A percentile compares a stretch with the other conserved stretches of the same genome.
Conservation (phyloP, 768 basidiomycete species). For the Holtermanniella nyarrowii region DNA sequence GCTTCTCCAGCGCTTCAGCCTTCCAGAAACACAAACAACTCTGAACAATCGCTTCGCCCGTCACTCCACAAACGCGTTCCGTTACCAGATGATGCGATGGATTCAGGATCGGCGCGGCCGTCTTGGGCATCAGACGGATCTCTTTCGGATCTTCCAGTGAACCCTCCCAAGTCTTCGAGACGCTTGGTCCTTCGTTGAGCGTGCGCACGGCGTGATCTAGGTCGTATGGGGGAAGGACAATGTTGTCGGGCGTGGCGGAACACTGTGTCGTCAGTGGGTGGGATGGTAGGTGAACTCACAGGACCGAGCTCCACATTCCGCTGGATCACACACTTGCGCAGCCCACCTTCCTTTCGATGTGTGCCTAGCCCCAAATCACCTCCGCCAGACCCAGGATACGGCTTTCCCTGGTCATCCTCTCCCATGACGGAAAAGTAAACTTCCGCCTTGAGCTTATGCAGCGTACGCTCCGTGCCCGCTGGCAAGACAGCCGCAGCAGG, state of each 20-base stretch:
- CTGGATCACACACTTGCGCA: not conserved
- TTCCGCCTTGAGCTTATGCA: not conserved
- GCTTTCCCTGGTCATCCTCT: not conserved
- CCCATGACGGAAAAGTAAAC: not conserved
- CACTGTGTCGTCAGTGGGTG: too few species aligned
- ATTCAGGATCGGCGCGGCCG: too few species aligned
- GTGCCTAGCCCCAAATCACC: not conserved
- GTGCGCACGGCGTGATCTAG: not conserved
- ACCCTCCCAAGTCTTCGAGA: too few species aligned
- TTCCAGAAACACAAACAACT: not conserved
- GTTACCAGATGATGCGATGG: not conserved
- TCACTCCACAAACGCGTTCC: not conserved
- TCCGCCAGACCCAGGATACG: not conserved
- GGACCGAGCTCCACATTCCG: not conserved
- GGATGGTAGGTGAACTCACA: too few species aligned
- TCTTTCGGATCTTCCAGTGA: not conserved
- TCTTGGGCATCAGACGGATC: not conserved
- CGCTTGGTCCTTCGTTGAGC: too few species aligned
- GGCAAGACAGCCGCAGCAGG: not conserved
- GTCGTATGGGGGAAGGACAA: not conserved
- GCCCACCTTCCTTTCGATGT: not conserved
- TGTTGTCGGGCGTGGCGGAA: not conserved
- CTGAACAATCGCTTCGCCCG: not conserved
- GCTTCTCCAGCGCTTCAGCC: not conserved
- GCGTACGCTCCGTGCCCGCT: not conserved